Percentiles rank a stretch among this genome's conserved stretches.
These are phyloP conservation scores for Kwoniella shandongensis DNA, from an alignment of 768 basidiomycete species.

Conservation along the genomic window DNA sequence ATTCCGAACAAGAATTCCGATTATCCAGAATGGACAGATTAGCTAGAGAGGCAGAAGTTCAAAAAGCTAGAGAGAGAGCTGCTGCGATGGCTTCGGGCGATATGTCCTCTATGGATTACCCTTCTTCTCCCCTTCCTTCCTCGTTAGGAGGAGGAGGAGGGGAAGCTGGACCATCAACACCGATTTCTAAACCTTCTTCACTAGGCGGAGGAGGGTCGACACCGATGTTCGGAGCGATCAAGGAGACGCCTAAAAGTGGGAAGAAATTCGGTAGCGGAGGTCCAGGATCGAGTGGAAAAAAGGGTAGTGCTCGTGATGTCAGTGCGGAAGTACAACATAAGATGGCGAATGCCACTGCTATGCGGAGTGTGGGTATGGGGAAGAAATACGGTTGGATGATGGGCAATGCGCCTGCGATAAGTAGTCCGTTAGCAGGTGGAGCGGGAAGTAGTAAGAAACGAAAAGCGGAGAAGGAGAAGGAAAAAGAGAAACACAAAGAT, in stretches of 20 bases:
- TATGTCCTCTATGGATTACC: too few species aligned
- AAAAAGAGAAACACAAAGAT: constrained; percentile 12
- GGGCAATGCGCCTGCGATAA: constrained; percentile 31
- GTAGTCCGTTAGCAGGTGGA: constrained; percentile 29
- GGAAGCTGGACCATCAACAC: constrained; percentile 26
- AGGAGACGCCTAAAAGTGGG: constrained; percentile 11
- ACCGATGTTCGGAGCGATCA: constrained; percentile 36
- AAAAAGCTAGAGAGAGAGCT: constrained; percentile 20
- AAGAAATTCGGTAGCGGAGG: too few species aligned
- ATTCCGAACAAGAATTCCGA: constrained; percentile 33
- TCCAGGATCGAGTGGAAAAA: constrained; percentile 10
- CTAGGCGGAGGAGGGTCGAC: constrained; percentile 10
- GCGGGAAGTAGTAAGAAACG: constrained; percentile 19
- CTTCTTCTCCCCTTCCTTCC: too few species aligned
- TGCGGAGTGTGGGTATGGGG: constrained; percentile 33
- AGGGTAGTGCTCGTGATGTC: constrained; percentile 29
- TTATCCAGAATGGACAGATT: constrained; percentile 32
- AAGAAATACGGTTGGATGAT: constrained; percentile 46
- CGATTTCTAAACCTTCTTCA: constrained; percentile 13
- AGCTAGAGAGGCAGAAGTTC: constrained; percentile 28
- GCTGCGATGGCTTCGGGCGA: neutral
- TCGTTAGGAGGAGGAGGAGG: constrained; percentile 2
- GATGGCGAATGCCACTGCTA: constrained; percentile 42
- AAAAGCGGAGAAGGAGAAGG: constrained; percentile 21
- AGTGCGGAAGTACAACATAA: constrained; percentile 38